A percentile compares a stretch with the other conserved stretches of the same genome.
Conservation (phyloP, 805 yeast genomes). For the Kazachstania taianensis region DNA sequence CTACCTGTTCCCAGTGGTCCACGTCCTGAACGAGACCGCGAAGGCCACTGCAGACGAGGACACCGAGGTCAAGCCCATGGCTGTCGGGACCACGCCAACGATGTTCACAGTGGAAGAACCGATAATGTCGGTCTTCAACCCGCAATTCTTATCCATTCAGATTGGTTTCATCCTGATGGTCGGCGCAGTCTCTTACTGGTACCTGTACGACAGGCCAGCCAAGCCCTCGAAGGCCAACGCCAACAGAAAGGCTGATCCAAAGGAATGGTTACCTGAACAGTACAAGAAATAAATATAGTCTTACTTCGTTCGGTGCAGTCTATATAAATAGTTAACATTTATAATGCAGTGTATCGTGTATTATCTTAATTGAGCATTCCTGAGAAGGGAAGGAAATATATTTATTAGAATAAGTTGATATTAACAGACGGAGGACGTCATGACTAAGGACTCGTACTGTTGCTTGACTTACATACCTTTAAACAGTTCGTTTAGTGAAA, state of each 20-base stretch:
- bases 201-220: not conserved
- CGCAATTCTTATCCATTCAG: slow-evolving; percentile 58
- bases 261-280: slow-evolving; percentile 7
- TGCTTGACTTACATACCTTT: no score
- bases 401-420: no score
- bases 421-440: no score
- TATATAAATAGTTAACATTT: not conserved
- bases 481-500: no score
- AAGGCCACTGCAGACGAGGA: not conserved
- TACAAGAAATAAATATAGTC: slow-evolving; percentile 4
- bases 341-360: not conserved
- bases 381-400: no score
- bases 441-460: no score
- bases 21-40: slow-evolving; percentile 34
- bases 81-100: slow-evolving; percentile 48
- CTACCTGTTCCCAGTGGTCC: slow-evolving; percentile 49
- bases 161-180: slow-evolving; percentile 40
- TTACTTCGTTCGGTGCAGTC: not conserved
- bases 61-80: slow-evolving; percentile 33
- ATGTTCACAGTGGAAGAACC: slow-evolving; percentile 51
- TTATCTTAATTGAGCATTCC: no score
- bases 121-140: slow-evolving; percentile 60
- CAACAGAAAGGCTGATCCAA: slow-evolving; percentile 1
- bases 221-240: not conserved
- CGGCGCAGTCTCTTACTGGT: slow-evolving; percentile 38